A percentile compares a stretch with the other conserved stretches of the same genome.
Evolutionary conservation across 176 grass and related monocot genomes (phyloP).

Genomic region (Eragrostis nindensis): DNA sequence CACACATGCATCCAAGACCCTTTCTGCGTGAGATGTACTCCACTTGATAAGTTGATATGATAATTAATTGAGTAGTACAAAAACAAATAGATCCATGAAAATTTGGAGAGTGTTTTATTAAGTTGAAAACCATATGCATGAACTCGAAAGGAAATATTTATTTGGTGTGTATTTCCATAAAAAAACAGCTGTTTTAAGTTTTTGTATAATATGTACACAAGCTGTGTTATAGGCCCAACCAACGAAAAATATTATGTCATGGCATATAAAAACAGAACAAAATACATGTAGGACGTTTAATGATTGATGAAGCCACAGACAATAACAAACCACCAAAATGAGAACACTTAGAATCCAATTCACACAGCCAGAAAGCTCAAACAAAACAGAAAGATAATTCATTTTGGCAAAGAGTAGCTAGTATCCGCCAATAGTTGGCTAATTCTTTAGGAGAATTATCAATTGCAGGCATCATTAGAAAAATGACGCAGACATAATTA

Average conservation of each 20-base stretch:
- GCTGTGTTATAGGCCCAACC: background rate
- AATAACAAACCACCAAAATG: background rate
- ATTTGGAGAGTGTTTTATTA: background rate
- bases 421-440: background rate
- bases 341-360: background rate
- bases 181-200: background rate
- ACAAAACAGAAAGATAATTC: too few species aligned
- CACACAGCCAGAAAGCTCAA: background rate
- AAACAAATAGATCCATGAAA: background rate
- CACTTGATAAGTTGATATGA: too few species aligned
- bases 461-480: constrained; percentile 7
- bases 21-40: background rate
- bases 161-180: background rate
- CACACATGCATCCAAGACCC: background rate
- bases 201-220: background rate
- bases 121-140: background rate
- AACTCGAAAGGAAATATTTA: too few species aligned
- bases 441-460: background rate
- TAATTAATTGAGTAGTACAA: background rate
- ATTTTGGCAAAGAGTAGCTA: too few species aligned
- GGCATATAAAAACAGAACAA: background rate
- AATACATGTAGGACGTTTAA: background rate
- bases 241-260: background rate
- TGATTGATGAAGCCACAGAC: background rate
- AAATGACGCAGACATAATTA: background rate